Evolutionary conservation across 331 rosid species (phyloP), one percentile per base, ranked within the genome.

Genomic region (Stylosanthes scabra): DNA sequence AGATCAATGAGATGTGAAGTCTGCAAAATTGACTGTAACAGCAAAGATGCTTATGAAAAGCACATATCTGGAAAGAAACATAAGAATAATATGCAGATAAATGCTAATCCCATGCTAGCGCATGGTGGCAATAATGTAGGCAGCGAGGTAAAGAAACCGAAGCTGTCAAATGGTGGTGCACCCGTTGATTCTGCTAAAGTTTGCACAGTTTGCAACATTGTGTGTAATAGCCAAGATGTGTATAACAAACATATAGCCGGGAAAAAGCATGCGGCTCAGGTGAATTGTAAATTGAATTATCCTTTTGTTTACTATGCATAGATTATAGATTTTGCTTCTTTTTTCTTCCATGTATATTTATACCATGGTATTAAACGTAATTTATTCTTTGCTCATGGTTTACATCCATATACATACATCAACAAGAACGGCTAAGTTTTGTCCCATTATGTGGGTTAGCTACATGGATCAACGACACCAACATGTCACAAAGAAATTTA

Each of bases 191-290:
- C 88, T 10, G 74, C 63, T 37, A 84, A 78, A 82, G 56, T 80
- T 61, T 91, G 93, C 82, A 12, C 73, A 4, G 55, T 76, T 54
- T 91, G 97, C 83, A 84, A 89, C 13, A 49, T 89, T 68, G 81
- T 51, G 45, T 86, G 93, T 78, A 84, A 81, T 49, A 87, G 91
- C 72, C 80, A 80, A 81, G 87, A 87, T 10, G 83, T 79, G 58
- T 91, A 54, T 62, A 76, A 11, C 63, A 84, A 75, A 68, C 96
- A 91, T 80, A 52, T 87, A 66, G 59, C 75, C 45, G 96, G 96
- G 79, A 84, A 78, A 81, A 89, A 73, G 77, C 93, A 91, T 40
- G 71, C 78, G 42, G 77, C 84, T 72, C 90, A 82, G 91, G 97
- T 91, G 72, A 89, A 54, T 71, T 68, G 29, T 46, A 70, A 56